Evolutionary conservation across 805 yeast genomes (phyloP).

Genomic region (Pichia sporocuriosa): DNA sequence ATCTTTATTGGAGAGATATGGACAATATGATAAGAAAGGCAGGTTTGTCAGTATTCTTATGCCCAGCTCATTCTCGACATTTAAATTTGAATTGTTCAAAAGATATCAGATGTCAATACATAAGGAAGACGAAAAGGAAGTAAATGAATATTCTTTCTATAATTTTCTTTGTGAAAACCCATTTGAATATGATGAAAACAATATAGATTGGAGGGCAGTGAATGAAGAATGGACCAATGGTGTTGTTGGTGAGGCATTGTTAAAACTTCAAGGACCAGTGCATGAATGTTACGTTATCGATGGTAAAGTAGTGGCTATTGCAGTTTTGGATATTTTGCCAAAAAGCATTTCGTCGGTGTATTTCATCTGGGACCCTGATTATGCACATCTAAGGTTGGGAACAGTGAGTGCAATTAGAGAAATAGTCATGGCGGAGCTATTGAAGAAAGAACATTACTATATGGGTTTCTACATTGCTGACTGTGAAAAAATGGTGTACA

Average conservation of each 20-base stretch:
- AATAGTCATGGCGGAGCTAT: slow-evolving; percentile 43
- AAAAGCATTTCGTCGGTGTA: slow-evolving; percentile 75
- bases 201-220: slow-evolving; percentile 34
- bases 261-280: slow-evolving; percentile 45
- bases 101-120: slow-evolving; percentile 72
- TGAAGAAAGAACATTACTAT: slow-evolving; percentile 54
- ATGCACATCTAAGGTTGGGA: slow-evolving; percentile 62
- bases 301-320: slow-evolving; percentile 60
- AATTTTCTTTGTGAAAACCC: slow-evolving; percentile 69
- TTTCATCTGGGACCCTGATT: slow-evolving; percentile 83
- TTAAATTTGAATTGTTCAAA: slow-evolving; percentile 55
- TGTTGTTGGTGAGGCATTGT: slow-evolving; percentile 9
- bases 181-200: slow-evolving; percentile 31
- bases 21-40: slow-evolving; percentile 2
- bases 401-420: slow-evolving; percentile 73
- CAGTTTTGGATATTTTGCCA: slow-evolving; percentile 73
- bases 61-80: slow-evolving; percentile 43
- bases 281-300: slow-evolving; percentile 66
- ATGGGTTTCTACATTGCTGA: slow-evolving; percentile 77
- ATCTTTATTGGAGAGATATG: not conserved
- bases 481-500: slow-evolving; percentile 78
- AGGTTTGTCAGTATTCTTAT: slow-evolving; percentile 31
- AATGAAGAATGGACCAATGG: slow-evolving; percentile 34
- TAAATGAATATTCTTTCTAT: slow-evolving; percentile 42
- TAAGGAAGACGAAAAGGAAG: slow-evolving; percentile 45